A percentile compares a stretch with the other conserved stretches of the same genome.
phyloP scores from a whole-genome alignment of 148 eudicot genomes.

The Camellia lanceoleosa region DNA sequence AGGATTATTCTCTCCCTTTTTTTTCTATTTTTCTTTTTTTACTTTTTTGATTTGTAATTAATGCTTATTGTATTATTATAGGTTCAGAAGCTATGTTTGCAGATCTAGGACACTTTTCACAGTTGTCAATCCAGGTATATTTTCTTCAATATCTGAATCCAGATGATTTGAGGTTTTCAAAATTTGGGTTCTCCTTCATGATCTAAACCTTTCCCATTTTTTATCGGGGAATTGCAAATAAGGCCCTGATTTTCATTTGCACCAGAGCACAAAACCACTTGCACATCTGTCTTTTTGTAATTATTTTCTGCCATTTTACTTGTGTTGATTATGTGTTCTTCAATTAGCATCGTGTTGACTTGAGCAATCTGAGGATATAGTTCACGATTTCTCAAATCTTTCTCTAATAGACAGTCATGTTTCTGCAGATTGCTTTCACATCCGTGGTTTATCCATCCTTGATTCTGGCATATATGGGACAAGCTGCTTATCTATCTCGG shows the following conservation, averaged over 20 bases:
- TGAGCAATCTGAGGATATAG: neutral
- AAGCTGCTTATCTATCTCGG: slow-evolving; percentile 91
- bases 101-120: slow-evolving; percentile 76
- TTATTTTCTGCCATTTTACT: neutral
- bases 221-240: too few relatives aligned
- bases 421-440: slow-evolving; percentile 77
- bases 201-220: neutral
- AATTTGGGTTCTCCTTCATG: neutral
- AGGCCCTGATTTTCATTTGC: too few relatives aligned
- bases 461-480: slow-evolving; percentile 98
- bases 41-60: too few relatives aligned
- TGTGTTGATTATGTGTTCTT: neutral
- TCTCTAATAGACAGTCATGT: neutral
- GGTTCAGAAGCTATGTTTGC: slow-evolving; percentile 89
- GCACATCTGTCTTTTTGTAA: neutral
- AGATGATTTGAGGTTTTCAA: neutral
- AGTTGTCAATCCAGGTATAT: slow-evolving; percentile 61
- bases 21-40: neutral
- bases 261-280: too few relatives aligned
- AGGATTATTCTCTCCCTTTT: neutral
- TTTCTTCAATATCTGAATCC: neutral
- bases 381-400: neutral
- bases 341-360: neutral
- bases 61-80: slow-evolving; percentile 20
- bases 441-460: slow-evolving; percentile 82